Evolutionary conservation across 306 rosid species (phyloP), one percentile per base, ranked within the genome.

Genomic region (Lathyrus aphaca): DNA sequence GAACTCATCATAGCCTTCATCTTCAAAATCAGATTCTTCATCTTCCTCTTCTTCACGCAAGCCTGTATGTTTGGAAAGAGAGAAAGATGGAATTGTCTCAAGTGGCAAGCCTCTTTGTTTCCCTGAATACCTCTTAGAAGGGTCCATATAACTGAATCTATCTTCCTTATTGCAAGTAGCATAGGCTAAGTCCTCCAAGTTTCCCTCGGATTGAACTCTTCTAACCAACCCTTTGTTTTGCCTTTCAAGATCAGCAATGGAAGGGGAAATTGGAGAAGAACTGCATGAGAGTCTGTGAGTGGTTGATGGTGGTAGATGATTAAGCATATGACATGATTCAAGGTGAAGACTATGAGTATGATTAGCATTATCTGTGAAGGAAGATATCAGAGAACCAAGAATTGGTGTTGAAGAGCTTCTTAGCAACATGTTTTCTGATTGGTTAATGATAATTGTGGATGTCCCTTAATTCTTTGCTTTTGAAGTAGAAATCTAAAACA

Each of bases 321-420:
- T 82, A 46, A 42, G 35, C 44, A 25, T 37, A 44, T 73, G 72
- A 13, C 63, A 63, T 37, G 81, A 27, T 62, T 85, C 95, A 44
- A 43, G 42, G 78, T 84, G 89, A 66, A 32, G 2, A 32, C 11
- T 15, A 10, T 37, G 40, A 60, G 66, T 43, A 44, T 48, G 55
- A 69, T 66, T 50, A 69, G 91, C 87, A 64, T 79, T 76, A 3
- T 86, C 96, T 25, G 89, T 39, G 79, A 85, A 67, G 17, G 88
- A 76, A 19, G 93, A 40, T 37, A 76, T 79, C 1, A 94, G 88
- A 10, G 97, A 86, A 13, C 93, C 91, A 79, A 93, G 90, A 75
- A 87, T 75, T 13, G 99, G 99, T 15, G 97, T 87, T 71, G 99
- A 94, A 71, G 97, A 84, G 59, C 97, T 91, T 59, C 90, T 87